Base-by-base conservation (phyloP, 441 rosid genomes). In the Gossypium davidsonii region DNA sequence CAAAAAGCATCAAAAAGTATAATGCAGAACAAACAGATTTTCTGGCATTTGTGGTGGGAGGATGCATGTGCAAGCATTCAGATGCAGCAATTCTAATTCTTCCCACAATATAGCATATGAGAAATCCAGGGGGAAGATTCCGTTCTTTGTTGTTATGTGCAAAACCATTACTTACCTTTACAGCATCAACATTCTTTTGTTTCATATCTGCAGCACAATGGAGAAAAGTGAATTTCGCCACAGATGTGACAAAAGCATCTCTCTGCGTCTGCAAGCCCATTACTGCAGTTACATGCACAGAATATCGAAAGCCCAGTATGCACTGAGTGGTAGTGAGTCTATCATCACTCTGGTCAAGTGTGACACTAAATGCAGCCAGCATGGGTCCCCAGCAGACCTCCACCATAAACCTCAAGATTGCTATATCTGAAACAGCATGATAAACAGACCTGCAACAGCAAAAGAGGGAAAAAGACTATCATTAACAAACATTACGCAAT, bases 241-340 rank as follows among this genome's bases (percentile, higher is more conserved):
- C 80, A 74, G 99, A 95, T 39, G 93, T 95, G 77, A 95, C 95
- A 83, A 95, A 95, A 74, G 99, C 99, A 87, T 95, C 99, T 78
- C 99, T 88, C 79, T 95, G 98, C 31, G 98, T 95, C 85, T 93
- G 97, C 98, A 95, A 88, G 58, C 96, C 95, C 99, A 93, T 93
- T 63, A 91, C 92, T 59, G 97, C 93, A 63, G 99, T 93, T 66
- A 91, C 86, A 85, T 95, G 99, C 75, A 95, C 91, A 3, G 96
- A 94, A 79, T 87, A 79, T 44, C 96, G 85, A 58, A 92, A 95
- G 62, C 98, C 99, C 84, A 81, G 87, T 78, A 93, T 80, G 85
- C 98, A 95, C 73, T 89, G 96, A 83, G 88, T 82, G 76, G 96
- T 90, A 79, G 97, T 96, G 76, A 90, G 90, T 78, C 88, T 89